Percentiles rank a stretch among this genome's conserved stretches.
Evolutionary conservation across 192 early-diverging fungal species (phyloP).

Genomic region (Phycomyces blakesleeanus): DNA sequence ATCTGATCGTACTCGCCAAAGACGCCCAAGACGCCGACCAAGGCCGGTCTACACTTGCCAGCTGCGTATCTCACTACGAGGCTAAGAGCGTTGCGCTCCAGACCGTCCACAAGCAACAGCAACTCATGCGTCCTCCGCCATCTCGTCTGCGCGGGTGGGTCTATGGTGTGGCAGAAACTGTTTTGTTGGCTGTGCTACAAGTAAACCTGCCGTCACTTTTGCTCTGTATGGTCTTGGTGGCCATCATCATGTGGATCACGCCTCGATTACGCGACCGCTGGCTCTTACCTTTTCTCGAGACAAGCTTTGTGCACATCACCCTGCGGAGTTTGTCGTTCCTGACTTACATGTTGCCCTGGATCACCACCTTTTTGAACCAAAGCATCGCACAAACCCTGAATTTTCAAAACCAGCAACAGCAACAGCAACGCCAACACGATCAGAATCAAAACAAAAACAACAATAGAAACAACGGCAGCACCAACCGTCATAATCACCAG

Average conservation of each 20-base stretch:
- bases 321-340: background rate
- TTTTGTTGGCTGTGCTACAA: background rate
- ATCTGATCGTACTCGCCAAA: constrained; percentile 4
- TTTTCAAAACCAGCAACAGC: background rate
- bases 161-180: background rate
- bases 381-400: too few species aligned
- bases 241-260: constrained; percentile 25
- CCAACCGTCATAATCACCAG: constrained; percentile 13
- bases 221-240: constrained; percentile 20
- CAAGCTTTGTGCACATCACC: background rate
- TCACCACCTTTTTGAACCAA: too few species aligned
- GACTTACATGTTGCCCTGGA: too few species aligned
- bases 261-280: constrained; percentile 19
- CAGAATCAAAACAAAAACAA: too few species aligned
- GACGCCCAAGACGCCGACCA: background rate
- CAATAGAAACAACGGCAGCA: too few species aligned
- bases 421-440: too few species aligned
- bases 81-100: too few species aligned
- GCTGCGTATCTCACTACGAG: background rate
- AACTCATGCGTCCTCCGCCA: background rate
- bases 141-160: constrained; percentile 4
- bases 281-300: constrained; percentile 13
- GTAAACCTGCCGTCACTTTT: constrained; percentile 30
- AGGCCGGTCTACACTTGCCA: too few species aligned
- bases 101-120: background rate